A percentile compares a stretch with the other conserved stretches of the same genome.
phyloP scores from a whole-genome alignment of 2,329 filamentous ascomycete species.

The Penicillium sp. region DNA sequence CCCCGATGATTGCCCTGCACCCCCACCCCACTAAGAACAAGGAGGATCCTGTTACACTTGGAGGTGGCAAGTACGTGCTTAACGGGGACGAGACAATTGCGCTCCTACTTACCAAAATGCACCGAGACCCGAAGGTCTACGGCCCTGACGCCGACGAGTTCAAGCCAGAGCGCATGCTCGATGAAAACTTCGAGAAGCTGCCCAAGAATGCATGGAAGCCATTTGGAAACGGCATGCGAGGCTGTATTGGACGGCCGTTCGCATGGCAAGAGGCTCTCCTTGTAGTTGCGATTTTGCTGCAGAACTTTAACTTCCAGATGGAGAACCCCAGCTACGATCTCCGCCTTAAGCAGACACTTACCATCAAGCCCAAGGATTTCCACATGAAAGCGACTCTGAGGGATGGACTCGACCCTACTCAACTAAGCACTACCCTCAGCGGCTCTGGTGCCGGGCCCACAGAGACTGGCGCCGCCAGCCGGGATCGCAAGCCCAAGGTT shows the following conservation, averaged over 20 bases:
- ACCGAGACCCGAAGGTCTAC: slow-evolving; percentile 62
- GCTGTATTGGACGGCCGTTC: slow-evolving; percentile 70
- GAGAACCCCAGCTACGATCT: slow-evolving; percentile 53
- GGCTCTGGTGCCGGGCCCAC: slow-evolving; percentile 8
- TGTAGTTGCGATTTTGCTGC: slow-evolving; percentile 61
- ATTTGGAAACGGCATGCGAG: slow-evolving; percentile 69
- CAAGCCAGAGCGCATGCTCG: slow-evolving; percentile 68
- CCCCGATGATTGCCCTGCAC: slow-evolving; percentile 52
- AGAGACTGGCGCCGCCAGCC: slow-evolving; percentile 9
- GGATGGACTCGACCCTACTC: slow-evolving; percentile 45
- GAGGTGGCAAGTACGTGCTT: slow-evolving; percentile 62
- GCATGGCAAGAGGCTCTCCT: slow-evolving; percentile 71
- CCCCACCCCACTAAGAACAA: slow-evolving; percentile 43
- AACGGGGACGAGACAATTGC: slow-evolving; percentile 51
- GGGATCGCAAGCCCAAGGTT: slow-evolving; percentile 21
- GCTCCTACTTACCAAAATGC: slow-evolving; percentile 52
- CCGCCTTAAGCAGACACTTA: slow-evolving; percentile 38
- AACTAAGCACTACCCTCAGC: slow-evolving; percentile 39
- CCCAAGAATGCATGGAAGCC: slow-evolving; percentile 67
- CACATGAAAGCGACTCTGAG: slow-evolving; percentile 58
- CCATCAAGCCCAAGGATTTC: slow-evolving; percentile 54
- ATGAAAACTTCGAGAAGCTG: slow-evolving; percentile 64
- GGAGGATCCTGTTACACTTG: slow-evolving; percentile 46
- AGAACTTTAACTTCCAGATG: slow-evolving; percentile 67
- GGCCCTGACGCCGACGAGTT: slow-evolving; percentile 65